phyloP scores from a whole-genome alignment of 2,329 filamentous ascomycete species.

The Cadophora malorum region DNA sequence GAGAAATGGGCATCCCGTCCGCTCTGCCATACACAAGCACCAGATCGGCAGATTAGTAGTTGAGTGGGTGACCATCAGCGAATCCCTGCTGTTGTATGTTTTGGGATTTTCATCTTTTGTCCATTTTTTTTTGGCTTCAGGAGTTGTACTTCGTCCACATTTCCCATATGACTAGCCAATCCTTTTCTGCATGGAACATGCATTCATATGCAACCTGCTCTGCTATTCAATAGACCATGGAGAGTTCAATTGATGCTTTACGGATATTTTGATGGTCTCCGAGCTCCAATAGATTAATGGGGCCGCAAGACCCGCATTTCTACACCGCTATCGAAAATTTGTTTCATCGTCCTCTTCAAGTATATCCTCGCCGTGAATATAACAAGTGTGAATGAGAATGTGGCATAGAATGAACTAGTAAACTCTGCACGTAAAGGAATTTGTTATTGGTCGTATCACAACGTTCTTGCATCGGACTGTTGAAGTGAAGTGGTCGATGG shows the following conservation, averaged over 20 bases:
- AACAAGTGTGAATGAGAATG: too few species aligned
- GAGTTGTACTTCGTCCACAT: not conserved
- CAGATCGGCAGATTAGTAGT: conserved; percentile 1
- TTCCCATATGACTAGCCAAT: not conserved
- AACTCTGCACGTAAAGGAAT: too few species aligned
- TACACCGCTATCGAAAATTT: not conserved
- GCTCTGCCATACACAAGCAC: not conserved
- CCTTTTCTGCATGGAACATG: too few species aligned
- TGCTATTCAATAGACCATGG: too few species aligned
- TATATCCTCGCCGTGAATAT: too few species aligned
- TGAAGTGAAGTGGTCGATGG: too few species aligned
- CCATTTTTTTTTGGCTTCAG: not conserved
- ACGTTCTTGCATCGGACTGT: too few species aligned
- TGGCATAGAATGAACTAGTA: too few species aligned
- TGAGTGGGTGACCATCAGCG: conserved; percentile 1
- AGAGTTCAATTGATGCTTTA: too few species aligned
- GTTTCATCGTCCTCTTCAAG: not conserved
- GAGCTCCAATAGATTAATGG: not conserved
- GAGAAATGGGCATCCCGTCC: conserved; percentile 13
- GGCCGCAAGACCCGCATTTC: not conserved
- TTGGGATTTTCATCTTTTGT: not conserved
- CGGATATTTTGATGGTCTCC: too few species aligned
- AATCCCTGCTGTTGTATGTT: not conserved
- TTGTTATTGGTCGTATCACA: too few species aligned
- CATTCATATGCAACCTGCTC: too few species aligned